Base-by-base conservation (phyloP, 345 rosid species). In the Microcos paniculata region DNA sequence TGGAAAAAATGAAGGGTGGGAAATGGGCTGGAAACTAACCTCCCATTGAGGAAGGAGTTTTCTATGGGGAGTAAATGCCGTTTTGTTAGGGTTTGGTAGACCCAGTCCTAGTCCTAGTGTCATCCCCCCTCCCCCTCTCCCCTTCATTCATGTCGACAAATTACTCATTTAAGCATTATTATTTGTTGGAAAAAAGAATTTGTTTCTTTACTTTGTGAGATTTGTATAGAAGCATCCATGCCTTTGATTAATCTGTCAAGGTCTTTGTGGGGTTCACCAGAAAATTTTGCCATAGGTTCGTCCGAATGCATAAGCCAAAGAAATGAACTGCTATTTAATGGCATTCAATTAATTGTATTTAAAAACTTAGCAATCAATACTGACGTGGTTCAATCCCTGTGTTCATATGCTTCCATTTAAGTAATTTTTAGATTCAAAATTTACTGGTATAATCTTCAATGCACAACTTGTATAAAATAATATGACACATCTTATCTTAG, bases 1-100 rank as follows among this genome's bases (percentile, higher is more conserved):
- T 46, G 33, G 28, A 40, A 7, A 35, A 35, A 82, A 78, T 35
- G 82, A 80, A 73, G 77, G 84, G 84, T 80, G 77, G 70, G 84
- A 79, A 81, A 83, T 68, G 55, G 51, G 78, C 30, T 24, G 79
- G 79, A 80, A 81, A 70, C 52, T 63, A 70, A 76, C 81, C 14
- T 61, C 58, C 77, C 83, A 74, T 63, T 64, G 74, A 75, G 80
- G 74, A 61, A n/a, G 78, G 88, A 73, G 78, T 74, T 79, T 80
- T 73, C 45, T 70, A 51, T 70, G 66, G 73, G 15, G 68, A 55
- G 58, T 18, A 57, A 82, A 82, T 85, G 87, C 88, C 90, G 87
- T 84, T 80, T 70, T 59, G 70, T 78, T 69, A 75, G 90, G 89
- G 84, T 61, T 24, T 33, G 42, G 78, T 69, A 65, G 89, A 89